Conservation (phyloP, 306 rosid species). For the Vigna hirtella region DNA sequence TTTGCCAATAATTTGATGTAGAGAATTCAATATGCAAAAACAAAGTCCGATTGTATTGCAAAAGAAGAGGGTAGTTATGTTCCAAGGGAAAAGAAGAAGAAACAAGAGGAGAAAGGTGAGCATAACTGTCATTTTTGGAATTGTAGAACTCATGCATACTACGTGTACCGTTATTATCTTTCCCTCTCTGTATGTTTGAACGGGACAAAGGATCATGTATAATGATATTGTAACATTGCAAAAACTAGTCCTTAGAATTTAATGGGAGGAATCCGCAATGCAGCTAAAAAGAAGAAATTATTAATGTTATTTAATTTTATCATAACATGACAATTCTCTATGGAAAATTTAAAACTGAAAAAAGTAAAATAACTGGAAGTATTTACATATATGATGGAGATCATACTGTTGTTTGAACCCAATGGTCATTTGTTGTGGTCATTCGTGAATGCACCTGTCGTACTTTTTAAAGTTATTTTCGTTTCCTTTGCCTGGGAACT, state of each 20-base stretch:
- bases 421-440: not conserved
- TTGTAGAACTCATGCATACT: conserved; percentile 9
- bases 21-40: conserved; percentile 94
- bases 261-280: conserved; percentile 3
- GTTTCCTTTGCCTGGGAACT: not conserved
- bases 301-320: not conserved
- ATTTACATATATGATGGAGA: not conserved
- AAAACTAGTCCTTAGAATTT: not conserved
- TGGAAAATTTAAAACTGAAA: not conserved
- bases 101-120: conserved; percentile 95
- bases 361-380: conserved; percentile 2
- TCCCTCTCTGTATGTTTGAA: conserved; percentile 12
- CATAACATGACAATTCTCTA: not conserved
- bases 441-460: not conserved
- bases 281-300: not conserved
- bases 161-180: not conserved
- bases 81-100: conserved; percentile 97
- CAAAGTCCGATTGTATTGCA: conserved; percentile 95
- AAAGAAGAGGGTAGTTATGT: conserved; percentile 93
- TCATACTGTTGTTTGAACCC: not conserved
- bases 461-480: conserved; percentile 3
- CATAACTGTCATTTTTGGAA: conserved; percentile 31
- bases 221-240: conserved; percentile 14
- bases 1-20: conserved; percentile 51
- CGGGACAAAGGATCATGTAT: conserved; percentile 19